Percentiles rank a stretch among this genome's conserved stretches.
Evolutionary conservation across 1,139 yeast genomes (phyloP).

Genomic region (Zygosaccharomyces pseudobailii): DNA sequence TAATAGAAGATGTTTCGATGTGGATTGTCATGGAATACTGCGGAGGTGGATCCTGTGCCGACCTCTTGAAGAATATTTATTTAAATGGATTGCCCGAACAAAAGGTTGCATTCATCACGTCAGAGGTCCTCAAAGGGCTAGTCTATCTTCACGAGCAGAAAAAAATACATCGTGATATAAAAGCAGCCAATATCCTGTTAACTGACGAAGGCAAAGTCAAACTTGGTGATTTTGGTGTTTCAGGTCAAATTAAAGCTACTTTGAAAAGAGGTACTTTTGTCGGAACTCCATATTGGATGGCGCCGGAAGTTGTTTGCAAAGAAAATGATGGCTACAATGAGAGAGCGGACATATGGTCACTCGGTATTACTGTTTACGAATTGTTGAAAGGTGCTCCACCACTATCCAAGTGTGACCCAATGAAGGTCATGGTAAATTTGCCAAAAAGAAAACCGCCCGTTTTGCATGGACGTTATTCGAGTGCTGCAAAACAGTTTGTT

Average conservation of each 20-base stretch:
- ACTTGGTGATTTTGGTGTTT: constrained; percentile 83
- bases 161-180: constrained; percentile 80
- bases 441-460: constrained; percentile 67
- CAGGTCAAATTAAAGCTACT: constrained; percentile 69
- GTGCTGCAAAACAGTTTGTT: constrained; percentile 56
- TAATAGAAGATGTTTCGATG: constrained; percentile 58
- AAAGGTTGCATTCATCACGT: constrained; percentile 52
- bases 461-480: constrained; percentile 43
- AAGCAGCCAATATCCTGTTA: constrained; percentile 74
- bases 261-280: constrained; percentile 66
- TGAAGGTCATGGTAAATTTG: constrained; percentile 67
- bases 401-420: constrained; percentile 60
- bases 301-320: constrained; percentile 66
- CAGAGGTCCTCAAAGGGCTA: constrained; percentile 59
- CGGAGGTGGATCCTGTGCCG: constrained; percentile 88
- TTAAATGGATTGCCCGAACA: constrained; percentile 52
- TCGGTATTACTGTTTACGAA: constrained; percentile 79
- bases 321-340: constrained; percentile 57
- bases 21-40: constrained; percentile 93
- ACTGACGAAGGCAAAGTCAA: constrained; percentile 61
- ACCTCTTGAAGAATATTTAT: constrained; percentile 47
- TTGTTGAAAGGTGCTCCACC: constrained; percentile 73
- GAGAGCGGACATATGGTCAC: constrained; percentile 85
- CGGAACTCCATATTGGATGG: constrained; percentile 94
- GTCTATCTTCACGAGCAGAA: constrained; percentile 66